Evolutionary conservation across 2,329 filamentous ascomycete genomes (phyloP).

Genomic region (Cladosporium sp.): DNA sequence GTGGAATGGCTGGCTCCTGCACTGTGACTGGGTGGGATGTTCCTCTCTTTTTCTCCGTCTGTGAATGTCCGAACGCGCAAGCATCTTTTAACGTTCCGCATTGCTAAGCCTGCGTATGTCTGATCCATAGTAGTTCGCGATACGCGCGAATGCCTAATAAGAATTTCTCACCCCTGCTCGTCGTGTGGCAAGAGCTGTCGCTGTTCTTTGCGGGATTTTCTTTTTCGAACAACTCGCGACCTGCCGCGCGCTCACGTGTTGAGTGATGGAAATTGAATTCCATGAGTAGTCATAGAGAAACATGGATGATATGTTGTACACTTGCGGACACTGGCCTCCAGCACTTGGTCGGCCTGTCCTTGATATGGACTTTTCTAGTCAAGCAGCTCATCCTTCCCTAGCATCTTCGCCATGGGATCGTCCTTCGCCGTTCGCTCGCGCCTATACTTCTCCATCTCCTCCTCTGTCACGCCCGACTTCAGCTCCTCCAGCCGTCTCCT

Average conservation of each 20-base stretch:
- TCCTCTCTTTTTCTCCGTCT: background rate
- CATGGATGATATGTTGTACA: background rate
- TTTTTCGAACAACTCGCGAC: no score
- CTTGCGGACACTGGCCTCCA: constrained; percentile 4
- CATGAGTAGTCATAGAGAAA: background rate
- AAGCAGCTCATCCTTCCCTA: constrained; percentile 68
- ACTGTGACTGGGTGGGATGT: background rate
- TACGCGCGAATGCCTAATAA: no score
- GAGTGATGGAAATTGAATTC: no score
- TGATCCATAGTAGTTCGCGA: no score
- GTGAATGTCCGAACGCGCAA: no score
- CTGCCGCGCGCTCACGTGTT: no score
- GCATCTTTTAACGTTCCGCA: no score
- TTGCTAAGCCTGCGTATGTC: no score
- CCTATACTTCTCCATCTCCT: constrained; percentile 82
- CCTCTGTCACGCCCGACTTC: constrained; percentile 71
- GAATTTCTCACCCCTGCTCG: no score
- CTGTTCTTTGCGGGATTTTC: no score
- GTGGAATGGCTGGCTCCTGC: background rate
- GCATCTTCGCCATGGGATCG: constrained; percentile 81
- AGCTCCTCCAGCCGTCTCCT: constrained; percentile 78
- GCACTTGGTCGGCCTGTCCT: constrained; percentile 7
- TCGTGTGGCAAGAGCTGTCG: no score
- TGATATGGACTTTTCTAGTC: background rate
- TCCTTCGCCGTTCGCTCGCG: constrained; percentile 67